Base-by-base conservation (phyloP, 768 basidiomycete species). In the Sporobolomyces phaffii region DNA sequence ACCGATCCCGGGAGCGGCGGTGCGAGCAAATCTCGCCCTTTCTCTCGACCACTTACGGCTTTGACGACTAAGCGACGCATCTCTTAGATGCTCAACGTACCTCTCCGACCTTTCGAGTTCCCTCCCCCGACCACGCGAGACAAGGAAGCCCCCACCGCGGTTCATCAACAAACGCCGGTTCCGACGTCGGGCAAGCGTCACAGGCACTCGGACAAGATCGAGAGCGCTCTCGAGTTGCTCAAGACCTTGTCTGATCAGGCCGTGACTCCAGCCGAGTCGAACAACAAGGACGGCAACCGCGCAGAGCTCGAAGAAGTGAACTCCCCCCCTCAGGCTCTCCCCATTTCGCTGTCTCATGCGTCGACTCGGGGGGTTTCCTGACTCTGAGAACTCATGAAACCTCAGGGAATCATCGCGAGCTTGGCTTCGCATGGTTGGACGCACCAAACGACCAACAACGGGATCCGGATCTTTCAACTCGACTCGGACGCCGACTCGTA, bases 331-430 rank as follows among this genome's bases (percentile, higher is more conserved):
- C n/a, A n/a, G n/a, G n/a, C n/a, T n/a, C n/a, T n/a, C n/a, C n/a
- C n/a, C n/a, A n/a, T n/a, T n/a, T n/a, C n/a, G n/a, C n/a, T n/a
- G n/a, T n/a, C n/a, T n/a, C n/a, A n/a, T n/a, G n/a, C n/a, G n/a
- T n/a, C n/a, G n/a, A n/a, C n/a, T n/a, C n/a, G n/a, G n/a, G n/a
- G n/a, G n/a, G n/a, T n/a, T n/a, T n/a, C n/a, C n/a, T n/a, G n/a
- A n/a, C n/a, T n/a, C n/a, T n/a, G n/a, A n/a, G 45, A 47, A 24
- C 14, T 47, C n/a, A 22, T 14, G 18, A 36, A 40, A 40, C 34
- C 36, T 11, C 63, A 60, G 63, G 63, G 68, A 20, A 62, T 69
- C 53, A 65, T 64, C 43, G 54, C 48, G 26, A 65, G 60, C 56
- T 51, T 70, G 15, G 64, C 65, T 13, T 5, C 29, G 4, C 50